Evolutionary conservation across 2,329 filamentous ascomycete species (phyloP).

Genomic region (Lasiodiplodia gonubiensis): DNA sequence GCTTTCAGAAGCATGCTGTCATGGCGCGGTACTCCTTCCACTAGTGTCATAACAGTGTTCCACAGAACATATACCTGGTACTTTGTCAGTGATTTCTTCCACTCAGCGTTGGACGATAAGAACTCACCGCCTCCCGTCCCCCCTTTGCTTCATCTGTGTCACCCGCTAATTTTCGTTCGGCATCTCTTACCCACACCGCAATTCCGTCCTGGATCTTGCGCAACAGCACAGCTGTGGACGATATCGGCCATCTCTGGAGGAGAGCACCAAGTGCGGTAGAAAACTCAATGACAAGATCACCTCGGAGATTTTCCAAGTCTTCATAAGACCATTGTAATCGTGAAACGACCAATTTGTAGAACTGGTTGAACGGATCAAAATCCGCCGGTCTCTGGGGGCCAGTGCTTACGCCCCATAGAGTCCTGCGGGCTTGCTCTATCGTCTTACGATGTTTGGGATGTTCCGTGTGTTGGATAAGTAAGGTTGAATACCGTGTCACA

Average conservation of each 20-base stretch:
- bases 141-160: conserved; percentile 32
- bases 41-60: conserved; percentile 54
- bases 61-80: conserved; percentile 47
- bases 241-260: conserved; percentile 45
- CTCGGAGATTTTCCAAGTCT: conserved; percentile 48
- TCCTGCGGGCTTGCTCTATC: conserved; percentile 67
- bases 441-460: conserved; percentile 50
- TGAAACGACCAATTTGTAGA: conserved; percentile 66
- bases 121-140: conserved; percentile 58
- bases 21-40: conserved; percentile 65
- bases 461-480: conserved; percentile 51
- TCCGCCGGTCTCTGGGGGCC: conserved; percentile 42
- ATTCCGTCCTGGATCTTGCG: conserved; percentile 67
- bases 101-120: conserved; percentile 39
- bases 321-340: conserved; percentile 63
- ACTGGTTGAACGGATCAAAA: conserved; percentile 66
- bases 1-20: conserved; percentile 61
- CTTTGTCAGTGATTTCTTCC: conserved; percentile 31
- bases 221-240: conserved; percentile 63
- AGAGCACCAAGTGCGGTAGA: conserved; percentile 59
- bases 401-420: conserved; percentile 67
- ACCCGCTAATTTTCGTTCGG: conserved; percentile 37
- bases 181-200: conserved; percentile 68
- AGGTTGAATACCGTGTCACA: conserved; percentile 45
- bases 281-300: conserved; percentile 52